A percentile compares a stretch with the other conserved stretches of the same genome.
phyloP scores from a whole-genome alignment of 2,329 filamentous ascomycete species.

The Penicillium sp. region DNA sequence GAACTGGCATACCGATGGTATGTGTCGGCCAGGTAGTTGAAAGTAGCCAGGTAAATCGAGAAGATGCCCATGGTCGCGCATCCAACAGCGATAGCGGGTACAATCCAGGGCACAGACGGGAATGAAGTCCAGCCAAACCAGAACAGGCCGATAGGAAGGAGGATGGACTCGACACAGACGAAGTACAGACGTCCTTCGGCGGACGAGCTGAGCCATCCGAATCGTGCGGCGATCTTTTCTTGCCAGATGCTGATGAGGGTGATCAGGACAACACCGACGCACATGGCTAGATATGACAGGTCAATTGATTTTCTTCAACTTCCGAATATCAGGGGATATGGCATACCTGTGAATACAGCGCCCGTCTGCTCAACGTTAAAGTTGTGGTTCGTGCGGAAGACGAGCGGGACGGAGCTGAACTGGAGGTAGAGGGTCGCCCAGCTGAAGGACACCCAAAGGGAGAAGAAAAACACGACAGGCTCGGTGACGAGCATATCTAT shows the following conservation, averaged over 20 bases:
- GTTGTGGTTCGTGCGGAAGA: slow-evolving; percentile 68
- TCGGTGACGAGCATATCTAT: slow-evolving; percentile 61
- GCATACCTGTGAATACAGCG: slow-evolving; percentile 64
- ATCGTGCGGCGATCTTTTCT: slow-evolving; percentile 62
- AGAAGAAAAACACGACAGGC: slow-evolving; percentile 71
- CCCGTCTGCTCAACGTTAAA: slow-evolving; percentile 70
- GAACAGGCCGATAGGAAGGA: slow-evolving; percentile 79
- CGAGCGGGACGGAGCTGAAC: slow-evolving; percentile 76
- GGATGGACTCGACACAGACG: slow-evolving; percentile 71
- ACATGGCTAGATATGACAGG: slow-evolving; percentile 57
- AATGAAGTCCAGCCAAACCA: slow-evolving; percentile 75
- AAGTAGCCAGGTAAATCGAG: slow-evolving; percentile 81
- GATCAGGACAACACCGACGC: slow-evolving; percentile 65
- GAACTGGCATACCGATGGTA: slow-evolving; percentile 85
- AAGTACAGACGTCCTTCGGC: slow-evolving; percentile 85
- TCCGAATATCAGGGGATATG: neutral
- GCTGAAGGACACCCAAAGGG: slow-evolving; percentile 83
- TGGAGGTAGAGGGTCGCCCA: slow-evolving; percentile 89
- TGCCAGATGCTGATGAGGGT: slow-evolving; percentile 72
- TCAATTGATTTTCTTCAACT: neutral
- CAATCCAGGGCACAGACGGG: slow-evolving; percentile 68
- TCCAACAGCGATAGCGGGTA: slow-evolving; percentile 68
- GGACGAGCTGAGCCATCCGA: slow-evolving; percentile 49
- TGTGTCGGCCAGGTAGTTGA: slow-evolving; percentile 89
- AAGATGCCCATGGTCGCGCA: slow-evolving; percentile 85